Evolutionary conservation across 164 flowering plant genomes (phyloP), one percentile per base, ranked within the genome.

Genomic region (Magnolia sinica): DNA sequence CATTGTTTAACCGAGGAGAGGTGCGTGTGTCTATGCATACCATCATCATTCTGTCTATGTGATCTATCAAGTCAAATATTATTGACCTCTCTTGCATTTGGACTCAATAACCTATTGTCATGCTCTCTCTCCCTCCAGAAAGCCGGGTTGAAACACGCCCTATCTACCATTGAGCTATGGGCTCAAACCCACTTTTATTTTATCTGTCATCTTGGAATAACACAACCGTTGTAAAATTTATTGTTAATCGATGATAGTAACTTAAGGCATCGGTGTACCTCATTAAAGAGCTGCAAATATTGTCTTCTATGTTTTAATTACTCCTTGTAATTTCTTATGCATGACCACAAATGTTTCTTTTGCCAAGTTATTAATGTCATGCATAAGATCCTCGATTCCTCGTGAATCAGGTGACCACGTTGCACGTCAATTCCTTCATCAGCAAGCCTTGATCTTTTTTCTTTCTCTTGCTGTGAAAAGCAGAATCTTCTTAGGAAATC

Each of bases 1-100:
- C 98, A n/a, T 79, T 96, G 19, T 93, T 96, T 83, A 90, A 90
- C 73, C 88, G 94, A 80, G 90, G 92, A 22, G 82, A 91, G 98
- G 99, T 96, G 80, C 1, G 29, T 27, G 2, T 77, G 68, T 49
- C 4, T 23, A 7, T 68, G 45, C 27, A 13, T 19, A n/a, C 67
- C 45, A 4, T 63, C 24, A 23, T 31, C 27, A 69, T 70, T 18
- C 23, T 55, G 29, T 37, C 13, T 19, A 68, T 19, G 22, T 22
- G 58, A 64, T 27, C 61, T 11, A 55, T 55, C 18, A 37, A 37
- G 29, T 19, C 50, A 29, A 37, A 65, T 37, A 37, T 11, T 45
- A 29, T 31, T 31, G n/a, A 14, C 58, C 23, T 70, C 27, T 68
- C 45, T 37, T 16, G 31, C 50, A 68, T 71, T 50, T 22, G 45